Evolutionary conservation across 768 basidiomycete genomes (phyloP).

Genomic region (Dictyophora rubrovolvata): DNA sequence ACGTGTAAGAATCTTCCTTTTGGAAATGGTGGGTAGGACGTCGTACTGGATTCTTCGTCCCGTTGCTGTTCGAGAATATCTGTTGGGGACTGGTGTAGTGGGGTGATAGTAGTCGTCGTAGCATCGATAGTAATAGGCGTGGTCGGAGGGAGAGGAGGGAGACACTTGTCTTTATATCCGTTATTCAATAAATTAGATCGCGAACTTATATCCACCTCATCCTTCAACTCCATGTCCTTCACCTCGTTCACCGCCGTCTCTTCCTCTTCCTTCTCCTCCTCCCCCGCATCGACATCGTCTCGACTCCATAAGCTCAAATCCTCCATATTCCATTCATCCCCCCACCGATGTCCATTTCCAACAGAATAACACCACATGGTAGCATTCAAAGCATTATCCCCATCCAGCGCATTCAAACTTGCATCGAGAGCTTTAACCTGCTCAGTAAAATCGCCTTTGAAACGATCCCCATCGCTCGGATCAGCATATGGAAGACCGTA

Average conservation of each 20-base stretch:
- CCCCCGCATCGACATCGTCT: conserved; percentile 42
- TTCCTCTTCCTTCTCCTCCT: conserved; percentile 11
- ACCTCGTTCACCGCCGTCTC: conserved; percentile 7
- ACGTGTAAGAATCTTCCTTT: too few relatives aligned
- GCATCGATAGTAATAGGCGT: neutral
- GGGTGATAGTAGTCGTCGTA: too few relatives aligned
- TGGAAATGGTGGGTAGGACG: too few relatives aligned
- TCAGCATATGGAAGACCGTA: conserved; percentile 50
- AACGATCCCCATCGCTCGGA: conserved; percentile 45
- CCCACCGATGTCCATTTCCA: conserved; percentile 78
- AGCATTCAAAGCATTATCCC: conserved; percentile 61
- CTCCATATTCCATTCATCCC: conserved; percentile 96
- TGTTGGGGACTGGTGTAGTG: too few relatives aligned
- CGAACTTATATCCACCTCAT: neutral
- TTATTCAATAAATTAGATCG: conserved; percentile 5
- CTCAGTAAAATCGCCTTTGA: conserved; percentile 61
- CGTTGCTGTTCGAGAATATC: too few relatives aligned
- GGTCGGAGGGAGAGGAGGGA: neutral
- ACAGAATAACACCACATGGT: conserved; percentile 87
- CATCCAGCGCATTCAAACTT: conserved; percentile 70
- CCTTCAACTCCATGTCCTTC: neutral
- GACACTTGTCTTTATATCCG: neutral
- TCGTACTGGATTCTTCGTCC: too few relatives aligned
- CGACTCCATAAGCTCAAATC: conserved; percentile 82
- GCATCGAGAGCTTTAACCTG: conserved; percentile 87